Percentiles rank a stretch among this genome's conserved stretches.
Evolutionary conservation across 2,329 filamentous ascomycete species (phyloP).

Genomic region (Calonectria pteridis): DNA sequence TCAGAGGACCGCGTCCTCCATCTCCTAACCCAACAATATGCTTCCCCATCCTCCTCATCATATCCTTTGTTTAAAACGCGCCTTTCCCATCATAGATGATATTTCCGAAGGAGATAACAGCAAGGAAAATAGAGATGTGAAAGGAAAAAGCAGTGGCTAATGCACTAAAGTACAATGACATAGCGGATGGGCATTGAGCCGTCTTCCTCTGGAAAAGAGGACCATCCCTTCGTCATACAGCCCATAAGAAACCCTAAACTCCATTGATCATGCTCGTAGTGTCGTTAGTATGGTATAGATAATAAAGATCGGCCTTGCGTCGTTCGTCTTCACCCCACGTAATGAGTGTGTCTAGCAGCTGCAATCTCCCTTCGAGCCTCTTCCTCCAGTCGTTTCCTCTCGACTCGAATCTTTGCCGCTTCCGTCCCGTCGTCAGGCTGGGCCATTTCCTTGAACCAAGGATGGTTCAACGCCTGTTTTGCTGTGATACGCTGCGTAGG

Average conservation of each 20-base stretch:
- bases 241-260: slow-evolving; percentile 43
- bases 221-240: slow-evolving; percentile 41
- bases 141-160: slow-evolving; percentile 40
- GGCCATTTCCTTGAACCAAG: slow-evolving; percentile 75
- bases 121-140: slow-evolving; percentile 30
- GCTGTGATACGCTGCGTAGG: slow-evolving; percentile 75
- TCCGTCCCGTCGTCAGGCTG: slow-evolving; percentile 76
- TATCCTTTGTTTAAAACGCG: slow-evolving; percentile 38
- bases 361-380: slow-evolving; percentile 56
- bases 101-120: slow-evolving; percentile 38
- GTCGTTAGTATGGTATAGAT: slow-evolving; percentile 43
- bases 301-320: slow-evolving; percentile 18
- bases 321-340: slow-evolving; percentile 42
- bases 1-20: slow-evolving; percentile 33
- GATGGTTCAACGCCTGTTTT: slow-evolving; percentile 74
- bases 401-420: slow-evolving; percentile 72
- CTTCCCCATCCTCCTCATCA: slow-evolving; percentile 36
- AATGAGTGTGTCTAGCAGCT: slow-evolving; percentile 36
- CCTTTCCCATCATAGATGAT: slow-evolving; percentile 34
- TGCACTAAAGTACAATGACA: slow-evolving; percentile 49
- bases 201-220: slow-evolving; percentile 30
- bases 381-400: slow-evolving; percentile 60
- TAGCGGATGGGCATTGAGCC: slow-evolving; percentile 38
- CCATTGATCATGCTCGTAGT: slow-evolving; percentile 50
- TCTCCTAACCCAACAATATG: slow-evolving; percentile 35